phyloP scores from a whole-genome alignment of 441 rosid species.

The Lepidium campestre region DNA sequence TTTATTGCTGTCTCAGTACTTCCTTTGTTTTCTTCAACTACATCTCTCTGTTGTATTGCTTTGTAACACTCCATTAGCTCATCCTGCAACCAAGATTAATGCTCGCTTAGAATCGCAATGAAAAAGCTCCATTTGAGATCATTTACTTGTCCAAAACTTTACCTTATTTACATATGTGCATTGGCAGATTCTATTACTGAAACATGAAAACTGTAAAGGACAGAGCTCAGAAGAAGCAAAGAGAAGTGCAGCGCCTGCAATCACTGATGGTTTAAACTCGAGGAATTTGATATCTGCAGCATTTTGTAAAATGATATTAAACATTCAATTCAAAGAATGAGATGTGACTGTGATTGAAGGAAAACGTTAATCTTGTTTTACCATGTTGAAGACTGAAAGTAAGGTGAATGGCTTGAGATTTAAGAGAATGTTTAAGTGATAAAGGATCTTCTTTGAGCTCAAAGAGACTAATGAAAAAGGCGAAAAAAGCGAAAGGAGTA shows the following conservation, averaged over 20 bases:
- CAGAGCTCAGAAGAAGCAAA: slow-evolving; percentile 48
- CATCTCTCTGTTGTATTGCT: slow-evolving; percentile 41
- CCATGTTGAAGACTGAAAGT: slow-evolving; percentile 59
- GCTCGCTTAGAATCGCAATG: not conserved
- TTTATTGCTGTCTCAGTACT: slow-evolving; percentile 50
- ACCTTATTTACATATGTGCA: slow-evolving; percentile 63
- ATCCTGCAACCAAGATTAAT: slow-evolving; percentile 36
- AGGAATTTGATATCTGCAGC: slow-evolving; percentile 43
- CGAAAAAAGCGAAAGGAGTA: slow-evolving; percentile 68
- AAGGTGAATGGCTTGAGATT: slow-evolving; percentile 48
- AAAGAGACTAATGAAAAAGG: slow-evolving; percentile 45
- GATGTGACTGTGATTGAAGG: not conserved
- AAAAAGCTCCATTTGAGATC: not conserved
- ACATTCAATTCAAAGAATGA: not conserved
- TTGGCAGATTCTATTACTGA: slow-evolving; percentile 34
- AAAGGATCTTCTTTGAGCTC: slow-evolving; percentile 39
- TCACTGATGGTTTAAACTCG: slow-evolving; percentile 66
- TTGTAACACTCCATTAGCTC: slow-evolving; percentile 47
- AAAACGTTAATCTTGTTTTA: slow-evolving; percentile 6
- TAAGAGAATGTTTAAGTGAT: slow-evolving; percentile 34
- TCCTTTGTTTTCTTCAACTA: slow-evolving; percentile 31
- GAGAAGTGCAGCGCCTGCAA: slow-evolving; percentile 71
- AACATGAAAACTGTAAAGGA: slow-evolving; percentile 39
- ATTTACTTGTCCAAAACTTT: not conserved
- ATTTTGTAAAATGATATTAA: not conserved